A percentile compares a stretch with the other conserved stretches of the same genome.
phyloP scores from a whole-genome alignment of 768 basidiomycete species.

The Ramaria rubella region DNA sequence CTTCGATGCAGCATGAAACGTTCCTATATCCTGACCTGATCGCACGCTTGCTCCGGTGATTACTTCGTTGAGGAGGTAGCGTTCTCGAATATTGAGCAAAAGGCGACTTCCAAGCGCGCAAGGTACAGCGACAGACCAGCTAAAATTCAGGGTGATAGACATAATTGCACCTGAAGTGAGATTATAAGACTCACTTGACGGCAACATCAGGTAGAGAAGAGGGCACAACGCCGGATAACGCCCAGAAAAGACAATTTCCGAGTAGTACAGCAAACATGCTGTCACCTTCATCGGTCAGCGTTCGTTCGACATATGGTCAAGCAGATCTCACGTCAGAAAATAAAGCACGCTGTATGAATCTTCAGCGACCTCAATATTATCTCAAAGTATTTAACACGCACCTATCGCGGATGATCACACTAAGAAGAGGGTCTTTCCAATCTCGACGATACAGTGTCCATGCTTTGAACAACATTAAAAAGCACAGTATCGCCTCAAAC shows the following conservation, averaged over 20 bases:
- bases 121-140: conserved; percentile 43
- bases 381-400: no score
- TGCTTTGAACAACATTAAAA: conserved; percentile 42
- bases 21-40: no score
- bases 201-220: no score
- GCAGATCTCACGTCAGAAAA: background rate
- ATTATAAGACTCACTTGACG: background rate
- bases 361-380: background rate
- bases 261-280: background rate
- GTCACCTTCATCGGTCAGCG: background rate
- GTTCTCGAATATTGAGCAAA: conserved; percentile 44
- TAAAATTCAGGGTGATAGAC: no score
- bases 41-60: no score
- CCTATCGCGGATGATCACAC: no score
- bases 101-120: conserved; percentile 53
- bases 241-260: background rate
- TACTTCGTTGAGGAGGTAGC: no score
- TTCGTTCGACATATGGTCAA: background rate
- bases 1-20: no score
- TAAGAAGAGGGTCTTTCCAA: background rate
- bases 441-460: conserved; percentile 32
- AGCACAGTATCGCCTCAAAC: conserved; percentile 48
- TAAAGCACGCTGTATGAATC: background rate
- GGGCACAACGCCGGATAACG: background rate
- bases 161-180: background rate